Percentiles rank a stretch among this genome's conserved stretches.
These are phyloP conservation scores for Clitopilus hobsonii DNA, from an alignment of 768 basidiomycete species.

Conservation along the genomic window DNA sequence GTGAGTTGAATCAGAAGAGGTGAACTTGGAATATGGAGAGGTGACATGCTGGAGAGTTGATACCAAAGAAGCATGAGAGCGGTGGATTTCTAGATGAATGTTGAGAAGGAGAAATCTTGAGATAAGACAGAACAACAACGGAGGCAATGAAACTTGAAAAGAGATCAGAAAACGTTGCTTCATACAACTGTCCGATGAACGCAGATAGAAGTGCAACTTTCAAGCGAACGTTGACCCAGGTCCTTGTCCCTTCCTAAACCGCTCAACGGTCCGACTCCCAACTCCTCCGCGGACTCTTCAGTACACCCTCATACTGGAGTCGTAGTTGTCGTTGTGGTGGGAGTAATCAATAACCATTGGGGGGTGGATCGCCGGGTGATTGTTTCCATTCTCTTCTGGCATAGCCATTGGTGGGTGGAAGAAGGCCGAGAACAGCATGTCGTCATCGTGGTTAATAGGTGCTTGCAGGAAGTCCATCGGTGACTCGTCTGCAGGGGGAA, in stretches of 20 bases:
- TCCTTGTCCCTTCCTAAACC: neutral
- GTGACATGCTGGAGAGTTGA: neutral
- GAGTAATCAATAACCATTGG: conserved; percentile 19
- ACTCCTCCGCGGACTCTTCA: conserved; percentile 1
- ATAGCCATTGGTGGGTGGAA: conserved; percentile 42
- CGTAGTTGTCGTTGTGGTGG: conserved; percentile 13
- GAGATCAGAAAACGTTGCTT: neutral
- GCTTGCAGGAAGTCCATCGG: conserved; percentile 74
- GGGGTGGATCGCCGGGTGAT: conserved; percentile 10
- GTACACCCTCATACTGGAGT: conserved; percentile 18
- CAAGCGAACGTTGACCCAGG: neutral
- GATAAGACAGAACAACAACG: neutral
- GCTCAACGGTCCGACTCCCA: neutral
- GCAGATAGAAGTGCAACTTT: neutral
- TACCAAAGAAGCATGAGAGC: neutral
- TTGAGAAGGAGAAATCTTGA: neutral
- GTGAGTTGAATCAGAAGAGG: neutral
- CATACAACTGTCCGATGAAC: neutral
- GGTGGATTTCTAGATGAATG: conserved; percentile 3
- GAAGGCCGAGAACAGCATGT: conserved; percentile 47
- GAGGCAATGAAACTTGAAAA: neutral
- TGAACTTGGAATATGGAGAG: neutral
- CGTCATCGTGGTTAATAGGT: conserved; percentile 63
- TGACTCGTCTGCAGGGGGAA: conserved; percentile 51
- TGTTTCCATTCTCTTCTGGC: conserved; percentile 23